Conservation (phyloP, 768 basidiomycete genomes). For the Neoboletus subvelutipes region DNA sequence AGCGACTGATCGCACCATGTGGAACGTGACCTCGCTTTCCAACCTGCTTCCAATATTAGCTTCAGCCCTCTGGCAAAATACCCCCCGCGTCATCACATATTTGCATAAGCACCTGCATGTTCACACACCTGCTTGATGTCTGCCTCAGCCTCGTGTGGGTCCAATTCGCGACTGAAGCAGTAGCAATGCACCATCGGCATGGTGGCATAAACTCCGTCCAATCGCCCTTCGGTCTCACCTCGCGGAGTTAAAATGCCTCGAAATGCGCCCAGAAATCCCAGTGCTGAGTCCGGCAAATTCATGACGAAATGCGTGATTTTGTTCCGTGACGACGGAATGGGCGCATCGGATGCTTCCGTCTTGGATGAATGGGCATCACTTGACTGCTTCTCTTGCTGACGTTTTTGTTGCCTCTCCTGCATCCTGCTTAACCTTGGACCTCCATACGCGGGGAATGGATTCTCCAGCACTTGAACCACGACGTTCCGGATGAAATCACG, state of each 20-base stretch:
- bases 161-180: conserved; percentile 90
- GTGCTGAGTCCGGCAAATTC: conserved; percentile 94
- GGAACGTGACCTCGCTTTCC: conserved; percentile 49
- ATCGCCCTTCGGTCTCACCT: conserved; percentile 36
- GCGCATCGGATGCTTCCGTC: conserved; percentile 7
- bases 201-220: conserved; percentile 44
- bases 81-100: conserved; percentile 10
- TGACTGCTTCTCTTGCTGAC: conserved; percentile 32
- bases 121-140: conserved; percentile 79
- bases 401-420: conserved; percentile 47
- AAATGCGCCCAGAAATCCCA: conserved; percentile 88
- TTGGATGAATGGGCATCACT: neutral
- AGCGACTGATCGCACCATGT: conserved; percentile 89
- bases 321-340: conserved; percentile 40
- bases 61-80: conserved; percentile 62
- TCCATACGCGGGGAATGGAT: conserved; percentile 64
- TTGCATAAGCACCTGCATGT: conserved; percentile 2
- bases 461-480: conserved; percentile 49
- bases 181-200: conserved; percentile 96
- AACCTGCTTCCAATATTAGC: conserved; percentile 58
- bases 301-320: conserved; percentile 89
- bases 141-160: conserved; percentile 58
- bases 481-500: conserved; percentile 75
- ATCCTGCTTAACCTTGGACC: conserved; percentile 39
- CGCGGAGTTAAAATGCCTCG: conserved; percentile 60